Base-by-base conservation (phyloP, 1,284 basidiomycete species). In the Boletellus deceptivus region DNA sequence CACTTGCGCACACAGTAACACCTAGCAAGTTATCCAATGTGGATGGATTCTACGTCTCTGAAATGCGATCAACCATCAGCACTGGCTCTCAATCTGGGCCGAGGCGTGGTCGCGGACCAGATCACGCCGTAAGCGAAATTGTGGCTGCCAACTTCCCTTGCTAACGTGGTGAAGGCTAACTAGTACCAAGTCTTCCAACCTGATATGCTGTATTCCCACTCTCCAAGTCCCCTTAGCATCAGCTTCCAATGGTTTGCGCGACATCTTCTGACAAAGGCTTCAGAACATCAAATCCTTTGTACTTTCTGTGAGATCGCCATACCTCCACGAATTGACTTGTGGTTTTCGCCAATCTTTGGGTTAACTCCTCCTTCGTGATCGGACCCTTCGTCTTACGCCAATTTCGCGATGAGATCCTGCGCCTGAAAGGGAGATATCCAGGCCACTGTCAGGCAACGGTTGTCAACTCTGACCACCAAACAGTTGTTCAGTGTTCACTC, bases 111-210 rank as follows among this genome's bases (percentile, higher is more conserved):
- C 37, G 35, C 11, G 29, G 25, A 17, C 13, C 24, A 50, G 29
- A 14, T 46, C 39, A 36, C 24, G 37, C 11, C 42, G 46, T 34
- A 87, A 71, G 58, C 82, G 76, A 36, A 87, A 67, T 46, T 86
- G 84, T 27, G 83, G 84, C 60, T 88, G 86, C 86, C 86, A 89
- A 56, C 79, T 83, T 25, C 86, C 86, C 71, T 84, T 79, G 20
- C 82, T 86, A 47, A 88, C 84, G 57, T 89, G 86, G 70, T 87
- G 83, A 46, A 88, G 76, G 57, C 83, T 83, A 62, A 89, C 80
- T 42, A 89, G 75, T 46, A 83, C 68, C 46, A 89, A 67, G 63
- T 89, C 79, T 49, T 83, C 80, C 18, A 84, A 66, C 42, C 69
- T 74, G 66, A 88, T 83, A 57, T 74, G 62, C 10, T 63, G 67